Evolutionary conservation across 1,139 yeast genomes (phyloP), one percentile per base, ranked within the genome.

Genomic region (Suhomyces atakaporum): DNA sequence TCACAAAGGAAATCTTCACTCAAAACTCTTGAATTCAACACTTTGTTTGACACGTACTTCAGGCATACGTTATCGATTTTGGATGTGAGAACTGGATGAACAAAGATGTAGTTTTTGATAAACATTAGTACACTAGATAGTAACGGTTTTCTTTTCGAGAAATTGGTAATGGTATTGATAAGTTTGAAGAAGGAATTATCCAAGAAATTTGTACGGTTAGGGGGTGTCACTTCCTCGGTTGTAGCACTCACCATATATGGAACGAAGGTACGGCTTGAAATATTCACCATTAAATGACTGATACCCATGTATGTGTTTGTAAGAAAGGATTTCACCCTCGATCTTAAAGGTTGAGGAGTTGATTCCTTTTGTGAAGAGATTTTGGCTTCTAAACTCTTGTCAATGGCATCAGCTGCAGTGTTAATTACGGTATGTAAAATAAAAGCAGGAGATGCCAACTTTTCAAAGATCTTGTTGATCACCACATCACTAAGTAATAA

Each of bases 401-500:
- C 34, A n/a, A 38, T 25, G 2, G 38, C 29, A 22, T 39, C 39
- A 1, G 33, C 20, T 33, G 19, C 47, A 33, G 30, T 33, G 12
- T n/a, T 31, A 4, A 36, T 20, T 2, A 45, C 31, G 14, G 51
- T 47, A 3, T 46, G 49, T 8, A 63, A 38, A 0, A 67, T 42
- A 33, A 69, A 67, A 7, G 52, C 49, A 0, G 68, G 68, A 2
- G 62, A 45, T 1, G 70, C 45, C 11, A 69, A 42, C 42, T 58
- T 62, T 2, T 46, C 51, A 4, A 68, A 39, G 1, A 60, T 40
- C 35, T 63, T 64, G 8, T 40, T 52, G 8, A 70, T 35, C 7
- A 70, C 65, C 41, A 69, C 46, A 46, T 70, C 75, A 7, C 67
- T 60, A 24, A 68, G 39, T 11, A 68, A 42, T 3, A 60, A 35